Percentiles rank a stretch among this genome's conserved stretches.
phyloP scores from a whole-genome alignment of 768 basidiomycete genomes.

The Rhodotorula sphaerocarpa region DNA sequence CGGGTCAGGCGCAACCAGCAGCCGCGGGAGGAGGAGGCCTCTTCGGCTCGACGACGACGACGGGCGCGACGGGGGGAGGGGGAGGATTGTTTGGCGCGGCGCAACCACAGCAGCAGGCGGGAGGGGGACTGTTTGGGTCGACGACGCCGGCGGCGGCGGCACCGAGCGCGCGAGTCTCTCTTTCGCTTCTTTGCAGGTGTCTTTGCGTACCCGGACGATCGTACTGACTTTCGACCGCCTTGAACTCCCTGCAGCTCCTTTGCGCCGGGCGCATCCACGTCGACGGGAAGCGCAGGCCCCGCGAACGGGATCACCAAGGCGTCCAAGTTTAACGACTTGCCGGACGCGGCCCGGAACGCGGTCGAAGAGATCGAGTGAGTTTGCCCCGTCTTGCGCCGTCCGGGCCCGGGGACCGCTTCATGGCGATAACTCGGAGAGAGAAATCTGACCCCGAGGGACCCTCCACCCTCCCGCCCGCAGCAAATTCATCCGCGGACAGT shows the following conservation, averaged over 20 bases:
- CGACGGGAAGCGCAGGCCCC: neutral
- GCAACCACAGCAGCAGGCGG: neutral
- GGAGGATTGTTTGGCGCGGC: slow-evolving; percentile 6
- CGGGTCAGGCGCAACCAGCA: neutral
- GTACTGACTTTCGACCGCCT: too few relatives aligned
- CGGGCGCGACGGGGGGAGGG: too few relatives aligned
- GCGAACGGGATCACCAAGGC: slow-evolving; percentile 31
- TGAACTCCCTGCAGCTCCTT: too few relatives aligned
- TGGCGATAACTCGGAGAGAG: too few relatives aligned
- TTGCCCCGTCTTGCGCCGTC: neutral
- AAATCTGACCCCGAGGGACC: too few relatives aligned
- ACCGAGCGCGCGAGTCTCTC: neutral
- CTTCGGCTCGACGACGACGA: slow-evolving; percentile 1
- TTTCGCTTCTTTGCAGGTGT: too few relatives aligned
- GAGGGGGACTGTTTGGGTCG: slow-evolving; percentile 5
- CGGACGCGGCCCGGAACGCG: slow-evolving; percentile 28
- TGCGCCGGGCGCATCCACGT: neutral
- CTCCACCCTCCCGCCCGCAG: too few relatives aligned
- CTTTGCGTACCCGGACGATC: too few relatives aligned
- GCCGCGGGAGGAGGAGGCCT: slow-evolving; percentile 4
- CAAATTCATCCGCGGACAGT: slow-evolving; percentile 30
- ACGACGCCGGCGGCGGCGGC: neutral
- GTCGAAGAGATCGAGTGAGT: slow-evolving; percentile 38
- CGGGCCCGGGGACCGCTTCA: too few relatives aligned
- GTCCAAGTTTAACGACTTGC: slow-evolving; percentile 38